A percentile compares a stretch with the other conserved stretches of the same genome.
Evolutionary conservation across 2,329 filamentous ascomycete species (phyloP).

Genomic region (Ascochyta pisi): DNA sequence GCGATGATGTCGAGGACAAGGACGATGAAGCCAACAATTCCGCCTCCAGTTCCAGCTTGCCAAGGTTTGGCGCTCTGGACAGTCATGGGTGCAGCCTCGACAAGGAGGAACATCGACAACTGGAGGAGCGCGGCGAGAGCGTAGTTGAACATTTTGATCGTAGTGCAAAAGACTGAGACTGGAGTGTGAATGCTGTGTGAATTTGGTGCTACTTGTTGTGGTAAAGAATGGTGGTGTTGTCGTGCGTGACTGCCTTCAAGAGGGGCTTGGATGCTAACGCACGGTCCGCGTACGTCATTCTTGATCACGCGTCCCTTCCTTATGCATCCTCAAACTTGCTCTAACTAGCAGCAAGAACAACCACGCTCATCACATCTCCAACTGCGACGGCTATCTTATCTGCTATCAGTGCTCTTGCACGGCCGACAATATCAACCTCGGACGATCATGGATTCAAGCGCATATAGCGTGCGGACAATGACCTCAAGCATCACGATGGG

Average conservation of each 20-base stretch:
- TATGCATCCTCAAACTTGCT: conserved; percentile 1
- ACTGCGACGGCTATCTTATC: neutral
- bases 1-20: conserved; percentile 69
- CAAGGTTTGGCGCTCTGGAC: conserved; percentile 54
- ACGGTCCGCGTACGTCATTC: conserved; percentile 11
- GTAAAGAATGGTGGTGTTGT: conserved; percentile 1
- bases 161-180: neutral
- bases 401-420: neutral
- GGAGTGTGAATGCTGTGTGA: neutral
- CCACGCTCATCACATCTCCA: neutral
- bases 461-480: too few relatives aligned
- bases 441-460: too few relatives aligned
- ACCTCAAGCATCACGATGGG: too few relatives aligned
- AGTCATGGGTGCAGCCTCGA: conserved; percentile 57
- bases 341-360: neutral
- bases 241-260: conserved; percentile 9
- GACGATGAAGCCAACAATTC: conserved; percentile 67
- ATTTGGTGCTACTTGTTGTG: neutral
- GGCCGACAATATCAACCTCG: neutral
- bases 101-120: conserved; percentile 58
- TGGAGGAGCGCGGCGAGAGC: conserved; percentile 58
- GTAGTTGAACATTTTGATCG: conserved; percentile 41
- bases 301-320: conserved; percentile 3
- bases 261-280: conserved; percentile 1
- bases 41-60: conserved; percentile 68